Evolutionary conservation across 768 basidiomycete genomes (phyloP).

Genomic region (Melanogaster broomeanus): DNA sequence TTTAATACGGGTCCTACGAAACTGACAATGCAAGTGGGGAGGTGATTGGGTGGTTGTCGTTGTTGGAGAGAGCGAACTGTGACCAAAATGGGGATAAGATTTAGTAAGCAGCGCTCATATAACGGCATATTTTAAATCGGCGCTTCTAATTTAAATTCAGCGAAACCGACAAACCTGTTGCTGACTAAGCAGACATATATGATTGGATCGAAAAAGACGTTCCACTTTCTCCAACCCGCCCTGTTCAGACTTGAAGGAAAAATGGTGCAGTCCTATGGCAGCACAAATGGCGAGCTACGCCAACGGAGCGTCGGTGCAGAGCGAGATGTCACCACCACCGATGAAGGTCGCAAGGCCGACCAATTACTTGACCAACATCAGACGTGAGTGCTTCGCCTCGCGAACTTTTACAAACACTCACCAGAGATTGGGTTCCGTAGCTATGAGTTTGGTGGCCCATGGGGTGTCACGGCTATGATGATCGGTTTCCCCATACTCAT

Average conservation of each 20-base stretch:
- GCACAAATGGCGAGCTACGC: constrained; percentile 26
- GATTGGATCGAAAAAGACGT: constrained; percentile 12
- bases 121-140: constrained; percentile 15
- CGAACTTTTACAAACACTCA: constrained; percentile 1
- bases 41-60: constrained; percentile 16
- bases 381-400: constrained; percentile 38
- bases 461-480: constrained; percentile 93
- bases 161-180: neutral
- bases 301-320: constrained; percentile 26
- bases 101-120: constrained; percentile 9
- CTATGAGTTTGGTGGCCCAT: constrained; percentile 96
- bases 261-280: constrained; percentile 33
- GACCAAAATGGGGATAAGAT: neutral
- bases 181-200: constrained; percentile 20
- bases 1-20: constrained; percentile 24
- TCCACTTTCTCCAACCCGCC: constrained; percentile 8
- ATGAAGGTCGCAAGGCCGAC: constrained; percentile 75
- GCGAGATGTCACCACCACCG: constrained; percentile 47
- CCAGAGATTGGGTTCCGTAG: constrained; percentile 40
- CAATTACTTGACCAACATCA: constrained; percentile 71
- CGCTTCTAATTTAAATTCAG: constrained; percentile 19
- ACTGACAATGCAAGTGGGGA: constrained; percentile 7
- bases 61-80: constrained; percentile 12
- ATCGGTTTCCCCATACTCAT: constrained; percentile 90
- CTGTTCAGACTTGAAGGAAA: neutral